Evolutionary conservation across 2,329 filamentous ascomycete genomes (phyloP).

Genomic region (Phialophora chinensis): DNA sequence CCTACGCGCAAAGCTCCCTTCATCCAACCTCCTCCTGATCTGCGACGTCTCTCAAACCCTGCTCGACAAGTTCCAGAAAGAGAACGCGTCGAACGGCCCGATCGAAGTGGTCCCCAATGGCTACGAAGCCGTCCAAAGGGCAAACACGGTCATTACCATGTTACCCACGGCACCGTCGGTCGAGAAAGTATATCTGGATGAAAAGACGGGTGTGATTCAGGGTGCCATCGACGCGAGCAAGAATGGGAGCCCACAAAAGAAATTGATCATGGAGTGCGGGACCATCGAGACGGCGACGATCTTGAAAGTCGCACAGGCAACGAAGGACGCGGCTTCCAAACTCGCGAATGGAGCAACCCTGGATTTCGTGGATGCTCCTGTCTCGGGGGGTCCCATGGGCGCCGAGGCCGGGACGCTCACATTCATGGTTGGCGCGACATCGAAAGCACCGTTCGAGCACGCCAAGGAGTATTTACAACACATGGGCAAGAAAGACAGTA

Average conservation of each 20-base stretch:
- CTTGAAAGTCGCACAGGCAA: conserved; percentile 50
- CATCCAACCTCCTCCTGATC: conserved; percentile 44
- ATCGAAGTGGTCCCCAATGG: conserved; percentile 48
- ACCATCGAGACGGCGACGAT: conserved; percentile 62
- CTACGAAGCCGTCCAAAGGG: conserved; percentile 47
- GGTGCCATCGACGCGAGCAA: conserved; percentile 44
- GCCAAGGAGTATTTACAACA: conserved; percentile 49
- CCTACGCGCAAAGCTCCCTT: conserved; percentile 46
- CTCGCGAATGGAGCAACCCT: conserved; percentile 40
- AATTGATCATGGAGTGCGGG: conserved; percentile 60
- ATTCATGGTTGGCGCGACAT: conserved; percentile 61
- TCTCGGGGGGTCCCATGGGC: conserved; percentile 60
- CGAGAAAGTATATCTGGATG: conserved; percentile 57
- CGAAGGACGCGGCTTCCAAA: conserved; percentile 26
- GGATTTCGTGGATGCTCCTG: conserved; percentile 60
- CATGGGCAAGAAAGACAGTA: conserved; percentile 58
- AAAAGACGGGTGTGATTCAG: conserved; percentile 47
- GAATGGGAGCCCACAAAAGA: conserved; percentile 50
- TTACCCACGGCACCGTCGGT: conserved; percentile 61
- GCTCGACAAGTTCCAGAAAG: conserved; percentile 46
- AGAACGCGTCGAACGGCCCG: conserved; percentile 46
- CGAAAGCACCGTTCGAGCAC: conserved; percentile 45
- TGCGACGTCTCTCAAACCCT: conserved; percentile 49
- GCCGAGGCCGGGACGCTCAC: conserved; percentile 59
- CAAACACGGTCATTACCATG: conserved; percentile 60